Conservation (phyloP, 2,329 filamentous ascomycete genomes). For the Epichloe sylvatica region DNA sequence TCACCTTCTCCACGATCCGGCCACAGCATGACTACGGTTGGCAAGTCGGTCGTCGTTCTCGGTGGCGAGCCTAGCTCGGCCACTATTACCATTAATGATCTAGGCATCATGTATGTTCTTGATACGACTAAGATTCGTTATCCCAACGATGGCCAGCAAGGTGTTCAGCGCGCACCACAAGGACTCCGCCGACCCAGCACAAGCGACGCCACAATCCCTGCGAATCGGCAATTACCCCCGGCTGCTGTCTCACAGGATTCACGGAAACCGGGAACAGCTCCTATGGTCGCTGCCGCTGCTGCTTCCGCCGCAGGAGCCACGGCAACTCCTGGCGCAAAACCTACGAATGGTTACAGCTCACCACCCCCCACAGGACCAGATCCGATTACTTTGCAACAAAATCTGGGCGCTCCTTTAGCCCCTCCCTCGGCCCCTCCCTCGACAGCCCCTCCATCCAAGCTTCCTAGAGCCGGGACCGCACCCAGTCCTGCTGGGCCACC, state of each 20-base stretch:
- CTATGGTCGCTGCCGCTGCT: not conserved
- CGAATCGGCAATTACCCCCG: slow-evolving; percentile 24
- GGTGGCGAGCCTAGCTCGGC: slow-evolving; percentile 90
- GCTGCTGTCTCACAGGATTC: not conserved
- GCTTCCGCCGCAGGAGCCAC: not conserved
- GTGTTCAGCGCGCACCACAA: slow-evolving; percentile 25
- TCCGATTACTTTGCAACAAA: slow-evolving; percentile 18
- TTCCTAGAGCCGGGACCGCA: slow-evolving; percentile 16
- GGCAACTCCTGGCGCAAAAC: slow-evolving; percentile 19
- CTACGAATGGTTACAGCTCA: slow-evolving; percentile 28
- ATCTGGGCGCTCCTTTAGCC: slow-evolving; percentile 12
- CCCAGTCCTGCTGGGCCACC: slow-evolving; percentile 35
- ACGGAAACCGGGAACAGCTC: slow-evolving; percentile 1
- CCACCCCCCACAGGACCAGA: slow-evolving; percentile 28
- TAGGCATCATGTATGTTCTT: slow-evolving; percentile 79
- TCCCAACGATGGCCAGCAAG: slow-evolving; percentile 53
- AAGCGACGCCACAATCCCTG: slow-evolving; percentile 18
- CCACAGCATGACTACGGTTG: slow-evolving; percentile 93
- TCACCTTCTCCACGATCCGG: slow-evolving; percentile 87
- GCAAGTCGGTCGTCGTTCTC: slow-evolving; percentile 82
- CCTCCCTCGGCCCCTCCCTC: slow-evolving; percentile 5
- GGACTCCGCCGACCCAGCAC: slow-evolving; percentile 27
- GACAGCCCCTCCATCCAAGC: slow-evolving; percentile 22
- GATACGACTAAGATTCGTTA: slow-evolving; percentile 96
- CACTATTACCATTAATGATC: slow-evolving; percentile 63